phyloP scores from a whole-genome alignment of 305 asterid genomes.

The Fraxinus ornus region DNA sequence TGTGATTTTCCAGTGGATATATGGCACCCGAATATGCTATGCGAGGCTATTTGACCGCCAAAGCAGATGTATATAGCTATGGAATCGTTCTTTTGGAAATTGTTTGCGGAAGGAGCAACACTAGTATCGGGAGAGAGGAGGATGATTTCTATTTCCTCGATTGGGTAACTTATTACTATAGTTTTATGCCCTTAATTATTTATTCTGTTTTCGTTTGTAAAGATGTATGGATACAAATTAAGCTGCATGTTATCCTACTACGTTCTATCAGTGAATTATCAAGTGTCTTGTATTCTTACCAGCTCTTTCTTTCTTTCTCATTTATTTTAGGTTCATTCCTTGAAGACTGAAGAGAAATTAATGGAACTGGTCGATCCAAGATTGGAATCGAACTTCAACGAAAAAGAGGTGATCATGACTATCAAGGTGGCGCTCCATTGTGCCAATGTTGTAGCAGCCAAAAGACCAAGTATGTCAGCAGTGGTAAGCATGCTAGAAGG shows the following conservation, averaged over 20 bases:
- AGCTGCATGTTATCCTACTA: no score
- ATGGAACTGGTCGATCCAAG: constrained; percentile 59
- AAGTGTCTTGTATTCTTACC: not conserved
- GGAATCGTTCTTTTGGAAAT: constrained; percentile 73
- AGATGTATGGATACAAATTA: no score
- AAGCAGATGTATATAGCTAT: constrained; percentile 81
- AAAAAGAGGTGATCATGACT: constrained; percentile 37
- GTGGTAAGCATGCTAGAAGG: constrained; percentile 69
- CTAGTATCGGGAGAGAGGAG: constrained; percentile 32
- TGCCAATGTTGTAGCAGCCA: constrained; percentile 42
- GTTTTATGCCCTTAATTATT: not conserved
- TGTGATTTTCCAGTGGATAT: constrained; percentile 48
- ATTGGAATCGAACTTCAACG: constrained; percentile 38
- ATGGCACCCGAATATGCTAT: constrained; percentile 90
- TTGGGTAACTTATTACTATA: constrained; percentile 25
- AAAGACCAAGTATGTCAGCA: constrained; percentile 62
- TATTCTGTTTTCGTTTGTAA: no score
- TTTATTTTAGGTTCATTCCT: constrained; percentile 43
- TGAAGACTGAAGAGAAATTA: constrained; percentile 39
- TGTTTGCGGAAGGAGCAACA: constrained; percentile 53
- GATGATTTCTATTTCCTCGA: constrained; percentile 57
- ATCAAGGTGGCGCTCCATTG: constrained; percentile 49
- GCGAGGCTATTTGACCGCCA: constrained; percentile 69
- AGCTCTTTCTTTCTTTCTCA: not conserved
- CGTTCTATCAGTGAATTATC: no score